A percentile compares a stretch with the other conserved stretches of the same genome.
These are phyloP conservation scores for Scedosporium minutisporum DNA, from an alignment of 2,329 filamentous ascomycete species.

Conservation along the genomic window DNA sequence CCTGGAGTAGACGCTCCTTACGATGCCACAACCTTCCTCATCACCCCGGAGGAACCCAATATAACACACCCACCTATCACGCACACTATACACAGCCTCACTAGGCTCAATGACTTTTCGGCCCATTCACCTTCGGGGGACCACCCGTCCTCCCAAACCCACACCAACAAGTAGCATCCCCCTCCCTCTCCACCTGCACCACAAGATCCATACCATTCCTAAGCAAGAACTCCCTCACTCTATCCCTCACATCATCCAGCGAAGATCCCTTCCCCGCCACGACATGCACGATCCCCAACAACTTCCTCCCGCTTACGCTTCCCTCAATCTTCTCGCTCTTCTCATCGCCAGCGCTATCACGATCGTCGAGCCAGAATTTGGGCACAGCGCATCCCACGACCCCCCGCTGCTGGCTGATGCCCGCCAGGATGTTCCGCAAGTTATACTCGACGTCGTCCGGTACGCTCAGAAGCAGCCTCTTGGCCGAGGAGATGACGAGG, in stretches of 20 bases:
- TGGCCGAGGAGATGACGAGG: slow-evolving; percentile 75
- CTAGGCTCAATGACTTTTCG: not conserved
- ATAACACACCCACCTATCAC: no score
- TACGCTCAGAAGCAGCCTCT: slow-evolving; percentile 72
- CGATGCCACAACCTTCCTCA: not conserved
- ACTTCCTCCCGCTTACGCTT: slow-evolving; percentile 32
- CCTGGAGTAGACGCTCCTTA: not conserved
- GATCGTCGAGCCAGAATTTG: slow-evolving; percentile 86
- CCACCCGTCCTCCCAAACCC: slow-evolving; percentile 22
- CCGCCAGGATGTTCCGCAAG: slow-evolving; percentile 75
- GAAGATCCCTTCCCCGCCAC: slow-evolving; percentile 63
- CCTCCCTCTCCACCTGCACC: slow-evolving; percentile 80
- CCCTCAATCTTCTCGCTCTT: slow-evolving; percentile 19
- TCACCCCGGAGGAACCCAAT: no score
- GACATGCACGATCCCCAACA: slow-evolving; percentile 81
- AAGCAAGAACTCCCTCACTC: slow-evolving; percentile 62
- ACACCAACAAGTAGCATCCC: slow-evolving; percentile 58
- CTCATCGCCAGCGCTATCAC: slow-evolving; percentile 26
- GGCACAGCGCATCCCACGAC: slow-evolving; percentile 80
- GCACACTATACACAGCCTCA: no score
- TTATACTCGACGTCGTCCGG: slow-evolving; percentile 81
- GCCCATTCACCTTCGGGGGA: not conserved
- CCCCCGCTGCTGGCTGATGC: slow-evolving; percentile 70
- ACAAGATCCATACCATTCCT: slow-evolving; percentile 70
- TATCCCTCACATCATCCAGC: slow-evolving; percentile 71